Conservation (phyloP, 2,329 filamentous ascomycete genomes). For the Neocatenulostroma microsporum region DNA sequence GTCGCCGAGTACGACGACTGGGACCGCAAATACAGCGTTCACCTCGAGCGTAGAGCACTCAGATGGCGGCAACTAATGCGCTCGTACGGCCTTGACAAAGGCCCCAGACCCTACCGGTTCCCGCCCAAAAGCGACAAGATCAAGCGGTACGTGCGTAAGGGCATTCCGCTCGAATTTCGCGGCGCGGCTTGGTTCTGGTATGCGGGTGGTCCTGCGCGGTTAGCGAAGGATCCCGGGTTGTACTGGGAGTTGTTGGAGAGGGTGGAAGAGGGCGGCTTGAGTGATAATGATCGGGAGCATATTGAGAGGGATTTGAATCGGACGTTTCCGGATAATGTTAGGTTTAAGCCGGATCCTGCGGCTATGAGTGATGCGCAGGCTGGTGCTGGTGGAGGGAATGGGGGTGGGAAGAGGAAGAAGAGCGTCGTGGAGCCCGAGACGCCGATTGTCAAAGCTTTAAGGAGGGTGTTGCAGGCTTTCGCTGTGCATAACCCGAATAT, state of each 20-base stretch:
- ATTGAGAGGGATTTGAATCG: constrained; percentile 91
- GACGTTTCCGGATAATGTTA: constrained; percentile 89
- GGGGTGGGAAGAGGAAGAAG: constrained; percentile 19
- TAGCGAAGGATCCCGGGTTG: constrained; percentile 66
- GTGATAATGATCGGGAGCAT: constrained; percentile 70
- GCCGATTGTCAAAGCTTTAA: constrained; percentile 69
- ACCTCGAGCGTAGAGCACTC: constrained; percentile 63
- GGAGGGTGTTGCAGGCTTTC: constrained; percentile 81
- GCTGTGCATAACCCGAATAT: constrained; percentile 84
- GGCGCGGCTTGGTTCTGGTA: constrained; percentile 98
- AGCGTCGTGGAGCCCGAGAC: constrained; percentile 56
- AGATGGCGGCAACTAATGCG: constrained; percentile 78
- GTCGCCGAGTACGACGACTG: constrained; percentile 73
- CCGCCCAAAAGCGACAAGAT: constrained; percentile 73
- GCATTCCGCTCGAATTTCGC: constrained; percentile 86
- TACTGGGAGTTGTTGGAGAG: constrained; percentile 64
- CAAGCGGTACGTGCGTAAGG: constrained; percentile 85
- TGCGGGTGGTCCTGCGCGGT: constrained; percentile 71
- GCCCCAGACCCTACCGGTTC: constrained; percentile 66
- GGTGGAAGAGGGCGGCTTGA: constrained; percentile 55
- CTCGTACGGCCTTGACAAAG: constrained; percentile 65
- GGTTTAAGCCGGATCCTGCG: constrained; percentile 64
- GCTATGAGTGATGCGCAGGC: constrained; percentile 26
- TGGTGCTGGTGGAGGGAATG: constrained; percentile 19
- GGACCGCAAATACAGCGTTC: constrained; percentile 66